phyloP scores from a whole-genome alignment of 169 alveolate species.

The Cryptosporidium parvum region DNA sequence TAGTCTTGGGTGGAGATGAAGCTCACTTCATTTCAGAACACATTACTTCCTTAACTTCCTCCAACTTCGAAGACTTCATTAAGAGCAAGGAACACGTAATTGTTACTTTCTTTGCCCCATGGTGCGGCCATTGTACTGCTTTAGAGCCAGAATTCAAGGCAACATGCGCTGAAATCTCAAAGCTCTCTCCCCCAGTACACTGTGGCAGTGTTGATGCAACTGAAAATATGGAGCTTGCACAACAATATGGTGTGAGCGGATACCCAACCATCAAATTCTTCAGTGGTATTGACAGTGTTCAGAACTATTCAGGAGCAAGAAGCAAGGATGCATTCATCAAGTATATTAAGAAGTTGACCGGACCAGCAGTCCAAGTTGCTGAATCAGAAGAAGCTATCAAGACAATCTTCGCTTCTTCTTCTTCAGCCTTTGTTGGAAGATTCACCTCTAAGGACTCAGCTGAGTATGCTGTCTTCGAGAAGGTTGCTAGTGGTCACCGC shows the following conservation, averaged over 20 bases:
- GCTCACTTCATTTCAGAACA: slow-evolving; percentile 73
- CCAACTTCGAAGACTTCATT: slow-evolving; percentile 87
- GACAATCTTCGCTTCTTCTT: slow-evolving; percentile 26
- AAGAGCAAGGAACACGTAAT: slow-evolving; percentile 83
- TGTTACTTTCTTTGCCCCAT: slow-evolving; percentile 94
- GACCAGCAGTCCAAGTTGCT: slow-evolving; percentile 86
- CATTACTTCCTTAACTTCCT: slow-evolving; percentile 79
- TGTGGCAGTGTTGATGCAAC: slow-evolving; percentile 91
- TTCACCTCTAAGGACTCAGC: slow-evolving; percentile 63
- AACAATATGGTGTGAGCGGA: slow-evolving; percentile 85
- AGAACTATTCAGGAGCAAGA: slow-evolving; percentile 90
- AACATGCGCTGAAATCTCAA: slow-evolving; percentile 84
- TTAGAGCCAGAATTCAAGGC: slow-evolving; percentile 92
- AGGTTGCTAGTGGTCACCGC: slow-evolving; percentile 68
- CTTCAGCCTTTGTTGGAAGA: slow-evolving; percentile 73
- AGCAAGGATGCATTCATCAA: slow-evolving; percentile 85
- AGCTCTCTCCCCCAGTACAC: slow-evolving; percentile 78
- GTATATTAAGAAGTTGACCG: slow-evolving; percentile 90
- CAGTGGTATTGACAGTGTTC: slow-evolving; percentile 61
- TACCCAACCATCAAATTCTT: slow-evolving; percentile 90
- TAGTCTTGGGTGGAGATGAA: slow-evolving; percentile 42
- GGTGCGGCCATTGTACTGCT: slow-evolving; percentile 94
- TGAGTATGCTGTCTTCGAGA: slow-evolving; percentile 32
- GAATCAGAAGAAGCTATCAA: slow-evolving; percentile 34
- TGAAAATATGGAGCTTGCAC: slow-evolving; percentile 80